Evolutionary conservation across 116 monocot species (phyloP).

Genomic region (Trichopus zeylanicus): DNA sequence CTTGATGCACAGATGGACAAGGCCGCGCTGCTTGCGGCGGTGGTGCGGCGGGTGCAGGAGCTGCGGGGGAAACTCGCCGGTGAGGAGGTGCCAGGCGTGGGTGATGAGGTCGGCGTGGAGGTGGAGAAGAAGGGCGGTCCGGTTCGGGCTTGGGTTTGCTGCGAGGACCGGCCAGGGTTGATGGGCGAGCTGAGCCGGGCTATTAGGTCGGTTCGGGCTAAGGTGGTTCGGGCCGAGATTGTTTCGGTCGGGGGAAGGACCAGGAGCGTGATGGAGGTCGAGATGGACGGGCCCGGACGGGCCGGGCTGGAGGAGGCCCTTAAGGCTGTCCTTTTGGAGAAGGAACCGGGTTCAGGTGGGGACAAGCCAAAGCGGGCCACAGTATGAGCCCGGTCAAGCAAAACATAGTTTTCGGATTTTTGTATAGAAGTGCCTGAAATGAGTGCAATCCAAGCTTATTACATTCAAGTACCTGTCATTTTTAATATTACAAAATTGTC

Average conservation of each 20-base stretch:
- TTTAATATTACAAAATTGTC: no score
- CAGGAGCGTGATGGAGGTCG: constrained; percentile 47
- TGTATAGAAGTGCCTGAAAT: no score
- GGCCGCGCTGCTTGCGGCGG: constrained; percentile 78
- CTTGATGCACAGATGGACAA: constrained; percentile 63
- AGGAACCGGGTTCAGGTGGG: constrained; percentile 14
- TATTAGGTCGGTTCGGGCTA: constrained; percentile 37
- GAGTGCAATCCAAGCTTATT: no score
- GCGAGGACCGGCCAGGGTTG: constrained; percentile 70
- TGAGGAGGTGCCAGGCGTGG: constrained; percentile 42
- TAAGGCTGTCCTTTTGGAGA: constrained; percentile 25
- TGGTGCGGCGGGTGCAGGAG: constrained; percentile 81
- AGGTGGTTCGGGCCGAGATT: constrained; percentile 64
- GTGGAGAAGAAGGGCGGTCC: constrained; percentile 1
- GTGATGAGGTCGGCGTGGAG: constrained; percentile 47
- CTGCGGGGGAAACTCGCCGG: constrained; percentile 30
- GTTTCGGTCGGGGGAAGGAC: constrained; percentile 72
- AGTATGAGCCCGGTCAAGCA: constrained; percentile 13
- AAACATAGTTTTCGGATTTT: no score
- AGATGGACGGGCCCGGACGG: constrained; percentile 4
- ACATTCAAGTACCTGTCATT: no score
- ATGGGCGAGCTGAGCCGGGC: constrained; percentile 59
- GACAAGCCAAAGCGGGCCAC: constrained; percentile 26
- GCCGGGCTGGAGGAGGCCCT: constrained; percentile 24
- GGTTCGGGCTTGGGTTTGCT: constrained; percentile 55